These are phyloP conservation scores for Dactylellina sp. DNA, from an alignment of 2,329 filamentous ascomycete genomes.

Conservation along the genomic window DNA sequence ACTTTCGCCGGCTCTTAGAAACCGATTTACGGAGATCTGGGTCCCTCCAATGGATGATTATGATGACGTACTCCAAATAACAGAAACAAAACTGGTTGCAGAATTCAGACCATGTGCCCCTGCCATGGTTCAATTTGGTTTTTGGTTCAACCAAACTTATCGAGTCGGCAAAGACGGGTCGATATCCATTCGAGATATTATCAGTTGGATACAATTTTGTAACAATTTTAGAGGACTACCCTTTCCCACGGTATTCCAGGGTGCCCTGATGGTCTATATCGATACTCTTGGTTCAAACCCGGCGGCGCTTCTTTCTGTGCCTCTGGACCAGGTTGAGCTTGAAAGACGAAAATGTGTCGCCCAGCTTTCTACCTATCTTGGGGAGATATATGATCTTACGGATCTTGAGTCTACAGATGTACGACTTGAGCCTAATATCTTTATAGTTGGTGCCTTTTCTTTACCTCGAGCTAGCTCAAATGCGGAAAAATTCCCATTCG, in stretches of 20 bases:
- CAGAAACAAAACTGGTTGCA: slow-evolving; percentile 77
- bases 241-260: slow-evolving; percentile 71
- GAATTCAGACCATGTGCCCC: slow-evolving; percentile 71
- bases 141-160: slow-evolving; percentile 90
- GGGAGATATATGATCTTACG: slow-evolving; percentile 72
- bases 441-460: slow-evolving; percentile 78
- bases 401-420: slow-evolving; percentile 65
- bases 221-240: slow-evolving; percentile 69
- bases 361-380: slow-evolving; percentile 76
- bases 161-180: slow-evolving; percentile 78
- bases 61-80: slow-evolving; percentile 88
- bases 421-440: slow-evolving; percentile 14
- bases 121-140: slow-evolving; percentile 84
- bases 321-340: slow-evolving; percentile 73
- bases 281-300: slow-evolving; percentile 96
- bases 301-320: slow-evolving; percentile 82
- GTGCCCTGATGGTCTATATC: slow-evolving; percentile 93
- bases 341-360: slow-evolving; percentile 80
- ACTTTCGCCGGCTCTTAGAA: slow-evolving; percentile 90
- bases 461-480: slow-evolving; percentile 70
- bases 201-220: slow-evolving; percentile 93
- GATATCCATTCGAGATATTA: slow-evolving; percentile 90
- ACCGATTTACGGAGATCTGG: slow-evolving; percentile 99
- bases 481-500: slow-evolving; percentile 73
- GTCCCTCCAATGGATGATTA: slow-evolving; percentile 86